Percentiles rank a stretch among this genome's conserved stretches.
Conservation (phyloP, 2,329 filamentous ascomycete species). For the Cercospora sesami region DNA sequence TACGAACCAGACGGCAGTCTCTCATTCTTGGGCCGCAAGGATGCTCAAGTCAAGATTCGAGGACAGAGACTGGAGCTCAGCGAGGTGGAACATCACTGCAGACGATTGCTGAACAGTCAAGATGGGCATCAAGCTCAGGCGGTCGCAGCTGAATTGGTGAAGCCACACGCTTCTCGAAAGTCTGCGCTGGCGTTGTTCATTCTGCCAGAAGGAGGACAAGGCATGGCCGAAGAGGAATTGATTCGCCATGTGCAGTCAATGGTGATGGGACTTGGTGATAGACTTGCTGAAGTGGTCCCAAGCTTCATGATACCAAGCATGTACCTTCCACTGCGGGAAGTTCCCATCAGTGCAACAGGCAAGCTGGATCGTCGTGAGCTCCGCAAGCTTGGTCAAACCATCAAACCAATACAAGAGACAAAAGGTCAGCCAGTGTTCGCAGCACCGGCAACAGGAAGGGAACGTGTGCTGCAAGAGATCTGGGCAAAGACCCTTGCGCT, state of each 20-base stretch:
- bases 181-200: background rate
- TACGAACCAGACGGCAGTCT: conserved; percentile 40
- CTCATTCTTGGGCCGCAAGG: conserved; percentile 28
- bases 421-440: background rate
- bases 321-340: conserved; percentile 64
- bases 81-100: conserved; percentile 22
- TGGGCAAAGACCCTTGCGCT: background rate
- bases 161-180: background rate
- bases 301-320: conserved; percentile 76
- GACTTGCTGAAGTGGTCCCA: background rate
- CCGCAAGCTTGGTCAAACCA: background rate
- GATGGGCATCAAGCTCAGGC: background rate
- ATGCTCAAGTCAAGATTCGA: conserved; percentile 28
- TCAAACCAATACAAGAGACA: background rate
- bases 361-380: conserved; percentile 63
- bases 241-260: background rate
- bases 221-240: background rate
- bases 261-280: background rate
- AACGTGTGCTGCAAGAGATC: background rate
- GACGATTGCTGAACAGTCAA: background rate
- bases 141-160: conserved; percentile 9
- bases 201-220: background rate
- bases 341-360: conserved; percentile 72
- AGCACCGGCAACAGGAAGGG: background rate
- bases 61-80: conserved; percentile 29